Base-by-base conservation (phyloP, 2,329 filamentous ascomycete species). In the Penicillium corylophilum region DNA sequence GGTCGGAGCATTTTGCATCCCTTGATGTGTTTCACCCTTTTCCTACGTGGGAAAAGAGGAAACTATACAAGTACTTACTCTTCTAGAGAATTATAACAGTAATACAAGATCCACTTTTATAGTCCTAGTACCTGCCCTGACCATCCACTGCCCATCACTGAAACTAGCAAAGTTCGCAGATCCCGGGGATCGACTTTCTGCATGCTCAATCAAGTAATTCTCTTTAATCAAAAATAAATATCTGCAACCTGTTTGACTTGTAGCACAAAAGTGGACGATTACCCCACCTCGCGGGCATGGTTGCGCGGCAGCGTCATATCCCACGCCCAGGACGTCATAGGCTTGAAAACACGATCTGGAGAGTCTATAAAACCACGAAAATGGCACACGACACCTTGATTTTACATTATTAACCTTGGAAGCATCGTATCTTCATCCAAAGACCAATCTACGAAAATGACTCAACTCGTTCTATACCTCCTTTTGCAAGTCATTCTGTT, bases 241-340 rank as follows among this genome's bases (percentile, higher is more conserved):
- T 40, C 42, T 20, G 8, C 10, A 22, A 22, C 16, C 29, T 4
- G 35, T 46, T 24, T 35, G 29, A 48, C 44, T 48, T 45, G 45
- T 20, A 39, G 20, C 36, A 39, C 10, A 23, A 7, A 8, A 16
- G 8, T n/a, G 18, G 31, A 12, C 31, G 9, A 23, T 18, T 15
- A 22, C 46, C 31, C 46, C 46, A 36, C 38, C 28, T 16, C 39
- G 29, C 47, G 33, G 42, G n/a, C 35, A 23, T 16, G 36, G 46
- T 54, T 38, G 39, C 44, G 48, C 51, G 10, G 31, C 44, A 51
- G 47, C 59, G 45, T 62, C 60, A 61, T 61, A 28, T 50, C 33
- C 29, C 28, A 54, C 41, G 47, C 47, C 53, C 43, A 33, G 43
- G 38, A 62, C 60, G 60, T 62, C 60, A 62, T 61, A 52, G 56